These are phyloP conservation scores for Aspergillus tubingensis DNA, from an alignment of 2,329 filamentous ascomycete genomes.

Conservation along the genomic window DNA sequence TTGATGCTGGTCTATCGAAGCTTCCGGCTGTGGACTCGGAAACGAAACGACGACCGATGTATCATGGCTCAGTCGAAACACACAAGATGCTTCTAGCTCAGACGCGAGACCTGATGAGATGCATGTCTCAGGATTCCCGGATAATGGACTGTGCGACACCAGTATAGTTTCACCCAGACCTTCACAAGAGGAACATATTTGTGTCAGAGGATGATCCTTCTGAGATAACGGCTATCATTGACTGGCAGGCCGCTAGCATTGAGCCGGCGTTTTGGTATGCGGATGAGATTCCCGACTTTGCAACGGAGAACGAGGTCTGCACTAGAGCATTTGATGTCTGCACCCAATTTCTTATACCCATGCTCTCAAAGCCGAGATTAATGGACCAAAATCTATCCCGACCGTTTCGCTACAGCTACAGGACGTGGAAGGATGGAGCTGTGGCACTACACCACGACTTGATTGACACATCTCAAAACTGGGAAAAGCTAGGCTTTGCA, in stretches of 20 bases:
- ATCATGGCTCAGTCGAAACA: conserved; percentile 38
- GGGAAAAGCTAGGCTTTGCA: conserved; percentile 42
- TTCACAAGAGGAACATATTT: conserved; percentile 48
- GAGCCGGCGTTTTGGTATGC: conserved; percentile 45
- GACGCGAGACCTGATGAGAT: conserved; percentile 31
- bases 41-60: conserved; percentile 28
- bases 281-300: conserved; percentile 45
- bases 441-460: conserved; percentile 44
- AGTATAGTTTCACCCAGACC: conserved; percentile 43
- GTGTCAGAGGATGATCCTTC: conserved; percentile 43
- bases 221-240: conserved; percentile 42
- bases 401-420: conserved; percentile 44
- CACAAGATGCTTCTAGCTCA: conserved; percentile 37
- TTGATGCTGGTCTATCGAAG: conserved; percentile 42
- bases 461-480: conserved; percentile 41
- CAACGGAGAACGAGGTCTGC: conserved; percentile 33
- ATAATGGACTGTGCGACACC: conserved; percentile 33
- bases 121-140: conserved; percentile 29
- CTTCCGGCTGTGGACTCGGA: conserved; percentile 30
- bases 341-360: conserved; percentile 33
- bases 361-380: conserved; percentile 32
- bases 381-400: conserved; percentile 41
- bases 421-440: conserved; percentile 45
- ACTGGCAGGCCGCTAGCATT: conserved; percentile 46
- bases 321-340: conserved; percentile 36